Evolutionary conservation across 352 stramenopile species (phyloP), one percentile per base, ranked within the genome.

Genomic region (Phytopythium montanum): DNA sequence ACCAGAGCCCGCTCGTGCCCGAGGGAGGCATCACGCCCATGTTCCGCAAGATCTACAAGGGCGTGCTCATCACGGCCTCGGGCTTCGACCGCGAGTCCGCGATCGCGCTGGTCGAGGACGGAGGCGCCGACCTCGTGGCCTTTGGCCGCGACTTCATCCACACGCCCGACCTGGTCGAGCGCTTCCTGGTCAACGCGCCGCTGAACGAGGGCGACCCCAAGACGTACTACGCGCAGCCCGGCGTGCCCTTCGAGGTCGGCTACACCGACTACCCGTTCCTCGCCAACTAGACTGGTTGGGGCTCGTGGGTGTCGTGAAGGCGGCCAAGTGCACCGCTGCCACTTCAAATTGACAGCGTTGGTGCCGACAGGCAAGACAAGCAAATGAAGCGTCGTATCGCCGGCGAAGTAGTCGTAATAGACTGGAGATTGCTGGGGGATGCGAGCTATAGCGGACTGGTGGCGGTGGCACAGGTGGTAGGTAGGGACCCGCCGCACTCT

Each of bases 141-240:
- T 87, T 84, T 38, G 79, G 77, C 26, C 75, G 77, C 34, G 64
- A 64, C 59, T 87, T 81, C 55, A 85, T 88, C 57, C 68, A 75
- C 26, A 88, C 86, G 60, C 82, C 82, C 31, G 82, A 90, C 61
- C 52, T 92, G 21, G 74, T 87, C n/a, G 62, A 84, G 59, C 69
- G 76, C 26, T 68, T 91, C 36, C 46, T 66, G 41, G 18, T 65
- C 29, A 56, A 72, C 56, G 62, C 66, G 7, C 56, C 66, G 48
- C 54, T 88, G 25, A 73, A 62, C 28, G 54, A 56, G 25, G 85
- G 72, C 59, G 66, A 87, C 53, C 42, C 50, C 29, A 61, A 56
- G 18, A 75, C 66, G 52, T 78, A 72, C 62, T 85, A 83, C 55
- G 10, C 7, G 1, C 31, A 36, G 31, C 31, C 31, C 7, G 31